Evolutionary conservation across 441 rosid genomes (phyloP).

Genomic region (Croton setiger): DNA sequence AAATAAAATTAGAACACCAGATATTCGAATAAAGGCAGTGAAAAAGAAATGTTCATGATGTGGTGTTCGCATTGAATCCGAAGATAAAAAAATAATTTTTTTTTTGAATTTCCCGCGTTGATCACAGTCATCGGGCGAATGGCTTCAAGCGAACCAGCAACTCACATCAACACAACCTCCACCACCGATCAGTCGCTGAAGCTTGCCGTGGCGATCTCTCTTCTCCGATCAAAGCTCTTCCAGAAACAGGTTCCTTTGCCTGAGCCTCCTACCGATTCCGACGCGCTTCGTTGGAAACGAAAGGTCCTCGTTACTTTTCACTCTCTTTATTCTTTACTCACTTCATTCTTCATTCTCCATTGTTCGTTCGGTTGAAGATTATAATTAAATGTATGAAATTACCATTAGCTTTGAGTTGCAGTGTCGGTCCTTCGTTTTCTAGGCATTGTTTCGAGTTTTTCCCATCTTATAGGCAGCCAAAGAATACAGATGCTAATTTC

Average conservation of each 20-base stretch:
- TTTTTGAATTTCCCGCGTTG: conserved; percentile 14
- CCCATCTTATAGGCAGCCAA: neutral
- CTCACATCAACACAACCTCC: conserved; percentile 18
- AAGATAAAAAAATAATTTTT: neutral
- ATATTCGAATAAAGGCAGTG: too few species aligned
- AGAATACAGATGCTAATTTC: neutral
- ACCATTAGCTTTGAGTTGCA: neutral
- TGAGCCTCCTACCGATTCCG: conserved; percentile 32
- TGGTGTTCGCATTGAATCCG: neutral
- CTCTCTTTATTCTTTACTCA: conserved; percentile 6
- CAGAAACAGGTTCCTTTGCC: conserved; percentile 29
- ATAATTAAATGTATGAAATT: neutral
- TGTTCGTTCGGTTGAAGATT: neutral
- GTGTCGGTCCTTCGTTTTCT: too few species aligned
- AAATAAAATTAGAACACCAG: too few species aligned
- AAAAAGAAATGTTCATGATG: too few species aligned
- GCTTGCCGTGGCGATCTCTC: conserved; percentile 72
- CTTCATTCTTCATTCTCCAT: neutral
- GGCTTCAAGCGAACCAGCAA: conserved; percentile 25
- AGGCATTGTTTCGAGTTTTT: neutral
- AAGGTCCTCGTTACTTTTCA: conserved; percentile 43
- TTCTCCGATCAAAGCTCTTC: conserved; percentile 65
- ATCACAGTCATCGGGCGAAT: conserved; percentile 7
- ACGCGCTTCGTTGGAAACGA: conserved; percentile 72
- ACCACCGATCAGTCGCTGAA: conserved; percentile 43